Evolutionary conservation across 176 grass and related monocot species (phyloP), one percentile per base, ranked within the genome.

Genomic region (Microstegium vimineum): DNA sequence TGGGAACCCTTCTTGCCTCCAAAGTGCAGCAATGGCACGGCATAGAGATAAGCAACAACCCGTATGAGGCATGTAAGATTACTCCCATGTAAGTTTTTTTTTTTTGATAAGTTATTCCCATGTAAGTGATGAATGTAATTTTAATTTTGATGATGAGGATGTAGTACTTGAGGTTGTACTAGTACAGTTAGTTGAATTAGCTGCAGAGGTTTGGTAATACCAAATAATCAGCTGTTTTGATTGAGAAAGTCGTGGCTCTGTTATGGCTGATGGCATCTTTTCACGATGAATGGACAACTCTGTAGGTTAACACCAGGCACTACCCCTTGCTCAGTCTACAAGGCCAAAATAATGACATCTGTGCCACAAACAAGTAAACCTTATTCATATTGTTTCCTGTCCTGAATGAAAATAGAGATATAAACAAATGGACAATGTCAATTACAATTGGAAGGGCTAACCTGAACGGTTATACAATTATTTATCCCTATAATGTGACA

Each of bases 1-100:
- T 99, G 93, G 97, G 85, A 93, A 34, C 89, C 89, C 8, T 99
- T 95, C 81, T 87, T 99, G 73, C 91, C 93, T 49, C 77, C 91
- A n/a, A 79, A 60, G 51, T 90, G 85, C 63, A 76, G 75, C 89
- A 90, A 84, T 83, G 65, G 69, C 80, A 76, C 27, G 3, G 77
- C 90, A 23, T 93, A 98, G 82, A 73, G 72, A 76, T 61, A 37
- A 86, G 42, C 5, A 20, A 14, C 47, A 52, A 67, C 33, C 6
- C 8, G 11, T 43, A 56, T 28, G 57, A 14, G 9, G 32, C 32
- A 41, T 69, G 66, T 79, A 79, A 79, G 17, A 26, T 69, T 82
- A 79, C 18, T 69, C 62, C 49, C 74, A 75, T 87, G 75, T n/a
- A n/a, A n/a, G n/a, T n/a, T n/a, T n/a, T n/a, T n/a, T n/a, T n/a